Conservation (phyloP, 2,329 filamentous ascomycete genomes). For the Neonectria faginata region DNA sequence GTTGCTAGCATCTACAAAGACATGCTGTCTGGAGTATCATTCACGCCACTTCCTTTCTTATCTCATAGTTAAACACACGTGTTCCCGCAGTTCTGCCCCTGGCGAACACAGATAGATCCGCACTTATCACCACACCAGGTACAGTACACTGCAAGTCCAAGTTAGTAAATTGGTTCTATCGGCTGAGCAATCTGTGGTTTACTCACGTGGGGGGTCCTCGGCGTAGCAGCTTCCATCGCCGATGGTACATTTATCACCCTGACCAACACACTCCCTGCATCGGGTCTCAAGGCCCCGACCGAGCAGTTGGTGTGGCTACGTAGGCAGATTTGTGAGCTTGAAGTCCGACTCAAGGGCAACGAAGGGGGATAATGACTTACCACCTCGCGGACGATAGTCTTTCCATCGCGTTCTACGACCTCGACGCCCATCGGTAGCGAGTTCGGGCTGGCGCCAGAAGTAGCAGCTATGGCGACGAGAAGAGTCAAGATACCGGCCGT, state of each 20-base stretch:
- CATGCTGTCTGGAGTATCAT: too few species aligned
- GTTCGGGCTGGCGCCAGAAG: conserved; percentile 14
- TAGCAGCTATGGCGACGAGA: conserved; percentile 15
- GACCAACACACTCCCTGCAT: conserved; percentile 30
- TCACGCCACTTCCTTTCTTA: too few species aligned
- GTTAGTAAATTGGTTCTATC: too few species aligned
- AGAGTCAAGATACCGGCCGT: not conserved
- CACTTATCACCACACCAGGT: too few species aligned
- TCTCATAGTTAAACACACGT: too few species aligned
- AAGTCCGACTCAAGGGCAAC: not conserved
- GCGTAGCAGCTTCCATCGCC: conserved; percentile 30
- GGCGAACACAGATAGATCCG: too few species aligned
- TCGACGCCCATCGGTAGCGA: conserved; percentile 30
- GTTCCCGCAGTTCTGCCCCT: too few species aligned
- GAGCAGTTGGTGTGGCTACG: conserved; percentile 25
- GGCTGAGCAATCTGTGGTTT: too few species aligned
- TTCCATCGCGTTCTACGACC: conserved; percentile 15
- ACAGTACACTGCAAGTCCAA: too few species aligned
- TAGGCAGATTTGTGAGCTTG: not conserved
- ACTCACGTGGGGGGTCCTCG: conserved; percentile 28
- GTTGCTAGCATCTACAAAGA: too few species aligned
- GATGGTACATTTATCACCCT: conserved; percentile 26
- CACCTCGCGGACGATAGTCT: too few species aligned
- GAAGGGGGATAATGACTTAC: too few species aligned
- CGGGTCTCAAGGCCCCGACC: conserved; percentile 23